Base-by-base conservation (phyloP, 352 stramenopile genomes). In the Phytophthora constricta region DNA sequence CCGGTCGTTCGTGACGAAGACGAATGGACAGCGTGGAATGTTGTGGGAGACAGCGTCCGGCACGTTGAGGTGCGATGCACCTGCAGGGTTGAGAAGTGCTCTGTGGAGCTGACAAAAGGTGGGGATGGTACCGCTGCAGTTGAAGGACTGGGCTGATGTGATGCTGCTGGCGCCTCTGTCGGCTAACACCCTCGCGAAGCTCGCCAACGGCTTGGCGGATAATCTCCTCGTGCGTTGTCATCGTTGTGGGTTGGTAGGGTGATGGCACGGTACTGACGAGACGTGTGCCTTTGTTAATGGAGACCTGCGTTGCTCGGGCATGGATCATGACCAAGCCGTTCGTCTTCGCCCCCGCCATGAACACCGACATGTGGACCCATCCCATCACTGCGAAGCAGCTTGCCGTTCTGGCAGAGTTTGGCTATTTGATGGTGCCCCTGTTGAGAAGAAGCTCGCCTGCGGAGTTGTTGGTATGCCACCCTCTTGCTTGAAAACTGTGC, bases 321-420 rank as follows among this genome's bases (percentile, higher is more conserved):
- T 99, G 97, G 97, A 94, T 96, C 62, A 87, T 86, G 64, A 78
- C 70, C 34, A 99, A 99, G 65, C 95, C 96, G 7, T 79, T 99
- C 20, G 59, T 99, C 13, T 88, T 97, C 22, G 94, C 95, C 20
- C 97, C 97, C 5, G 96, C 97, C 11, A 99, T 99, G 97, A 99
- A 99, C 74, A 99, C 96, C 14, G 90, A 96, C 66, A 99, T 99
- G 97, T 99, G 95, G 93, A 81, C 95, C 49, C 96, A 99, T 76
- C 93, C 95, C 5, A 77, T 98, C 57, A 99, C 97, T 17, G 71
- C 72, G 10, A 80, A 74, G 57, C 92, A 97, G 37, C 55, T 97
- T 42, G 42, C 50, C 8, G 65, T 89, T 27, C 66, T 97, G 33
- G 59, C 62, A 1, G 78, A 85, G 26, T 84, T 89, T 11, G 77